phyloP scores from a whole-genome alignment of 2,329 filamentous ascomycete genomes.

The Mollisia scopiformis region DNA sequence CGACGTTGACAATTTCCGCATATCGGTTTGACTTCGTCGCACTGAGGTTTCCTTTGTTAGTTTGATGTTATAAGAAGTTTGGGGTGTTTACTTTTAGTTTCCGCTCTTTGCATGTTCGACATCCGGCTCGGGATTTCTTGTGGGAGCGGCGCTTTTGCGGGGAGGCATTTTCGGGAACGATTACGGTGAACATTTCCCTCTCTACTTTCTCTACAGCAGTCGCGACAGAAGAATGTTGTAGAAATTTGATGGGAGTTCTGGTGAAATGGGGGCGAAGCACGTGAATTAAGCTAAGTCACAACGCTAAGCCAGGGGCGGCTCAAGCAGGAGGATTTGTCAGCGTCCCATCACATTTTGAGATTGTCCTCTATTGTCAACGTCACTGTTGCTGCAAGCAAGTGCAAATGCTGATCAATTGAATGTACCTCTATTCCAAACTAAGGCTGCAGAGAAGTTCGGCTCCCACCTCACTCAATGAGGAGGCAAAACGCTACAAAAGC shows the following conservation, averaged over 20 bases:
- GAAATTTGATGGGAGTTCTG: neutral
- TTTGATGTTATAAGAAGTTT: too few species aligned
- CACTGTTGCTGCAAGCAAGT: too few species aligned
- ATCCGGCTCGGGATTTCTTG: slow-evolving; percentile 26
- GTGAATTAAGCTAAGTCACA: neutral
- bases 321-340: neutral
- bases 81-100: slow-evolving; percentile 28
- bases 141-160: slow-evolving; percentile 17
- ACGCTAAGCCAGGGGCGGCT: neutral
- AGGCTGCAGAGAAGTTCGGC: neutral
- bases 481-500: slow-evolving; percentile 4
- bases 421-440: too few species aligned
- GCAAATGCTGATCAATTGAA: too few species aligned
- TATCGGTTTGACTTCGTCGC: slow-evolving; percentile 19
- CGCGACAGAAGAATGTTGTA: neutral
- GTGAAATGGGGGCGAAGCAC: neutral
- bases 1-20: slow-evolving; percentile 15
- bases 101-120: slow-evolving; percentile 22
- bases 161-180: slow-evolving; percentile 4
- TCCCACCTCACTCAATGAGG: neutral
- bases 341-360: too few species aligned
- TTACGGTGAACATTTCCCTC: slow-evolving; percentile 14
- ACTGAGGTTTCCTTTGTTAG: slow-evolving; percentile 1
- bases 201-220: neutral
- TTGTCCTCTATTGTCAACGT: too few species aligned